A percentile compares a stretch with the other conserved stretches of the same genome.
Evolutionary conservation across 805 yeast species (phyloP).

Genomic region (Sugiyamaella qingdaonensis): DNA sequence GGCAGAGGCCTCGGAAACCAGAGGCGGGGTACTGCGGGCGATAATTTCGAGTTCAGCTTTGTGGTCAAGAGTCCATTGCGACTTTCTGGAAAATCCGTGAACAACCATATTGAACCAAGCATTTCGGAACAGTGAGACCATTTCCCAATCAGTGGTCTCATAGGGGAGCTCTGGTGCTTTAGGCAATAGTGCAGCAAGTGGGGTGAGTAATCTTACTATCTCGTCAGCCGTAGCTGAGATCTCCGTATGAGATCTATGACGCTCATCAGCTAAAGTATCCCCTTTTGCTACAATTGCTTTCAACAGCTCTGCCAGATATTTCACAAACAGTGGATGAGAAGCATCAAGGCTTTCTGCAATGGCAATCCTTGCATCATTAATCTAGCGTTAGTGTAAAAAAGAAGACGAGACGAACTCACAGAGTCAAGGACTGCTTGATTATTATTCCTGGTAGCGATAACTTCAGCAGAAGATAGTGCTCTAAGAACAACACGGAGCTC

Average conservation of each 20-base stretch:
- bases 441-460: constrained; percentile 41
- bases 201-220: constrained; percentile 61
- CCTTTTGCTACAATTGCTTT: constrained; percentile 69
- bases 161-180: constrained; percentile 44
- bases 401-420: constrained; percentile 11
- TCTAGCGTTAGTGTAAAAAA: constrained; percentile 17
- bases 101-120: constrained; percentile 93
- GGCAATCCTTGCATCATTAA: constrained; percentile 19
- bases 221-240: constrained; percentile 50
- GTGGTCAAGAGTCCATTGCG: constrained; percentile 50
- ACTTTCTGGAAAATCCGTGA: constrained; percentile 65
- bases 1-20: constrained; percentile 76
- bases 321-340: constrained; percentile 44
- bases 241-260: constrained; percentile 60
- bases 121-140: constrained; percentile 66
- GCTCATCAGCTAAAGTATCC: constrained; percentile 69
- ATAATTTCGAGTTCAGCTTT: constrained; percentile 53
- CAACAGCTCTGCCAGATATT: constrained; percentile 63
- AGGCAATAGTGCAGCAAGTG: constrained; percentile 75
- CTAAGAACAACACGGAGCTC: constrained; percentile 64
- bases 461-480: constrained; percentile 49
- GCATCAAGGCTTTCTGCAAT: constrained; percentile 19
- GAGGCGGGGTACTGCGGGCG: constrained; percentile 83
- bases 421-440: constrained; percentile 33
- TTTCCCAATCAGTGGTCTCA: constrained; percentile 43